A percentile compares a stretch with the other conserved stretches of the same genome.
Conservation (phyloP, 2,329 filamentous ascomycete species). For the Neodidymelliopsis sp. region DNA sequence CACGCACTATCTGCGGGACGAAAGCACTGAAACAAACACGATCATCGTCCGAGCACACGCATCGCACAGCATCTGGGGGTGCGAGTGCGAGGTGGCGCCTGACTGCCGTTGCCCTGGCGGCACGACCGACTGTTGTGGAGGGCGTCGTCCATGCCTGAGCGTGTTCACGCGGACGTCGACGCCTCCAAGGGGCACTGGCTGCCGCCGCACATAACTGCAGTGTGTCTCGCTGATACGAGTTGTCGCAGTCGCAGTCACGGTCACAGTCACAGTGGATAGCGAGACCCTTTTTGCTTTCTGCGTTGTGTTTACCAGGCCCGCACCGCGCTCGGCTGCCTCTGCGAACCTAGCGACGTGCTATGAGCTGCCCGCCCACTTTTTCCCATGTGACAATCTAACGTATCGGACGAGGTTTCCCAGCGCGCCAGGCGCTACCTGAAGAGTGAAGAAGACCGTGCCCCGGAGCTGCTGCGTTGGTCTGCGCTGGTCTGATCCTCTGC, state of each 20-base stretch:
- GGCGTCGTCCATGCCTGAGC: slow-evolving; percentile 13
- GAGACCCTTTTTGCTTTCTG: too few species aligned
- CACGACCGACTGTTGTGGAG: neutral
- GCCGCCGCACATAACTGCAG: neutral
- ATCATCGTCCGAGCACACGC: slow-evolving; percentile 1
- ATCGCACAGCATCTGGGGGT: slow-evolving; percentile 1
- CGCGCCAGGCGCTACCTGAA: slow-evolving; percentile 6
- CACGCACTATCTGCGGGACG: slow-evolving; percentile 18
- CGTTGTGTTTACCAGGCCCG: slow-evolving; percentile 2
- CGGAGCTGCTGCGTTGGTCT: slow-evolving; percentile 15
- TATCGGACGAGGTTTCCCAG: slow-evolving; percentile 19
- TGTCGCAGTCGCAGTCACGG: too few species aligned
- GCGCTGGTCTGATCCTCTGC: too few species aligned
- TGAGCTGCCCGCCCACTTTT: slow-evolving; percentile 7
- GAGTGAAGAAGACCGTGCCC: too few species aligned
- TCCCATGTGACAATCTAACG: slow-evolving; percentile 14
- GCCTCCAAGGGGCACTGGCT: slow-evolving; percentile 4
- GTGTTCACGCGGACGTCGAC: slow-evolving; percentile 11
- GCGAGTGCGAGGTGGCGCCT: neutral
- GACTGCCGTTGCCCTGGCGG: slow-evolving; percentile 13
- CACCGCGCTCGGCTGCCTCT: too few species aligned
- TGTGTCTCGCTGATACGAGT: too few species aligned
- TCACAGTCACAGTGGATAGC: too few species aligned
- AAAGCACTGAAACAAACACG: slow-evolving; percentile 12
- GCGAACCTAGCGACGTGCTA: too few species aligned